Percentiles rank a stretch among this genome's conserved stretches.
phyloP scores from a whole-genome alignment of 2,329 filamentous ascomycete genomes.

The Colletotrichum coccodes region DNA sequence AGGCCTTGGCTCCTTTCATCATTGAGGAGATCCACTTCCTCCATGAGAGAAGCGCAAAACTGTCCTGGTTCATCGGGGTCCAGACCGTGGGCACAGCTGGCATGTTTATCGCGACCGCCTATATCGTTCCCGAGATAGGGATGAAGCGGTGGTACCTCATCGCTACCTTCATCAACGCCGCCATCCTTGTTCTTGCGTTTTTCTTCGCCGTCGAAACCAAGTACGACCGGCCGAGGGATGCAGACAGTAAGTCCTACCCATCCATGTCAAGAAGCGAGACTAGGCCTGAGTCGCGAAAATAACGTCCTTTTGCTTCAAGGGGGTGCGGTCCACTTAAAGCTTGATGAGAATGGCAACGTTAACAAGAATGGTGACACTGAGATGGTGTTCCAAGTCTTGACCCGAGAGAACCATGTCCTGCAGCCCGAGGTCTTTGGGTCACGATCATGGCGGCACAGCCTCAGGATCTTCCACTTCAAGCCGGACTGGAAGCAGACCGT shows the following conservation, averaged over 20 bases:
- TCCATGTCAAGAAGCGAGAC: background rate
- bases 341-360: background rate
- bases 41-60: conserved; percentile 32
- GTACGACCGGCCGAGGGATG: conserved; percentile 28
- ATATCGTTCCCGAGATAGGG: conserved; percentile 33
- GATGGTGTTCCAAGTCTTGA: conserved; percentile 2
- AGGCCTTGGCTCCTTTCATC: conserved; percentile 38
- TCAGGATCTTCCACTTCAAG: conserved; percentile 35
- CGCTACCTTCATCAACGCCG: conserved; percentile 34
- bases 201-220: conserved; percentile 36
- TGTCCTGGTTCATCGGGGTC: conserved; percentile 34
- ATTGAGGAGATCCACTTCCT: conserved; percentile 39
- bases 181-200: conserved; percentile 22
- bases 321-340: background rate
- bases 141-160: conserved; percentile 37
- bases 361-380: background rate
- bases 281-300: background rate
- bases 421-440: conserved; percentile 22
- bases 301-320: background rate
- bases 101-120: conserved; percentile 35
- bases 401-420: conserved; percentile 21
- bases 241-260: conserved; percentile 10
- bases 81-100: conserved; percentile 31
- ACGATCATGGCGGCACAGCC: conserved; percentile 36
- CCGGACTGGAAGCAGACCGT: conserved; percentile 31